Percentiles rank a stretch among this genome's conserved stretches.
These are phyloP conservation scores for Colletotrichum neosansevieriae DNA, from an alignment of 2,329 filamentous ascomycete genomes.

Conservation along the genomic window DNA sequence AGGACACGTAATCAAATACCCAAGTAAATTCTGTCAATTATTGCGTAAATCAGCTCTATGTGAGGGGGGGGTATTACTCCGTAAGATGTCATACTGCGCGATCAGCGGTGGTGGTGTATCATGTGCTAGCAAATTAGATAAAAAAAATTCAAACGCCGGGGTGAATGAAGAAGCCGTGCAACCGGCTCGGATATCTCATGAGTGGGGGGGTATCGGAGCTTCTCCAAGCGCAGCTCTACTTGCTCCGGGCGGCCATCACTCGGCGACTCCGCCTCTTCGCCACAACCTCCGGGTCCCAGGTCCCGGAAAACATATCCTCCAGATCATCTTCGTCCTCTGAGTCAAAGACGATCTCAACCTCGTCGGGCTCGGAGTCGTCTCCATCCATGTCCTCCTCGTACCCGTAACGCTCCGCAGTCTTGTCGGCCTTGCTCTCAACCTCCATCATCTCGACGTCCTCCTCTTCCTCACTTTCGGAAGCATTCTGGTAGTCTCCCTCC, in stretches of 20 bases:
- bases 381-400: constrained; percentile 15
- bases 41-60: constrained; percentile 8
- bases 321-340: constrained; percentile 76
- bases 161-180: constrained; percentile 3
- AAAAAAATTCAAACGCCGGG: constrained; percentile 15
- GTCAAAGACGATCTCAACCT: constrained; percentile 67
- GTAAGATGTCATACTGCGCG: constrained; percentile 12
- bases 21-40: constrained; percentile 22
- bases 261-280: constrained; percentile 59
- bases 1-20: constrained; percentile 36
- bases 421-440: constrained; percentile 18
- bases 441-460: background rate
- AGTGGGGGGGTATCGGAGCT: constrained; percentile 25
- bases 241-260: constrained; percentile 43
- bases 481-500: constrained; percentile 14
- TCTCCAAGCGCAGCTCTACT: constrained; percentile 16
- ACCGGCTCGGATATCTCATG: constrained; percentile 17
- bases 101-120: constrained; percentile 19
- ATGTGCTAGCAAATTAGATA: background rate
- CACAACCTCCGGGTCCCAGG: constrained; percentile 68
- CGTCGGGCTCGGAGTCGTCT: constrained; percentile 42
- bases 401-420: constrained; percentile 33
- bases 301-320: constrained; percentile 73
- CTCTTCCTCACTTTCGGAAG: constrained; percentile 13
- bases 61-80: constrained; percentile 35